phyloP scores from a whole-genome alignment of 148 eudicot genomes.

The Amaranthus palmeri region DNA sequence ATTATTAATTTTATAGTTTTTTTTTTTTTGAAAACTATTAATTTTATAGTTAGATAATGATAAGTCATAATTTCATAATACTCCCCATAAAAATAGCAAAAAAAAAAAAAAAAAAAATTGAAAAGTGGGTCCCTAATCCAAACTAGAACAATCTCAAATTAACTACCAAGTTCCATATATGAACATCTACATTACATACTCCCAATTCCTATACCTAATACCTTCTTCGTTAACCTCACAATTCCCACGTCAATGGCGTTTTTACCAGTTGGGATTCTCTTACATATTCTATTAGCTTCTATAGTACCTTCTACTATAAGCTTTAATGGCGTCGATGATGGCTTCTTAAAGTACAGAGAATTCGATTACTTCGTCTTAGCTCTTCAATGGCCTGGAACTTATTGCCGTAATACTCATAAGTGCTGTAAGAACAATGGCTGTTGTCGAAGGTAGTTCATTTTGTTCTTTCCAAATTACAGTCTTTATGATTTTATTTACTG shows the following conservation, averaged over 20 bases:
- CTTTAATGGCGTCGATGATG: conserved; percentile 10
- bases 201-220: too few species aligned
- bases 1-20: too few species aligned
- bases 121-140: too few species aligned
- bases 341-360: conserved; percentile 43
- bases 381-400: conserved; percentile 88
- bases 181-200: too few species aligned
- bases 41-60: too few species aligned
- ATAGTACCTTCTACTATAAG: conserved; percentile 11
- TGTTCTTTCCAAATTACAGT: neutral
- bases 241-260: conserved; percentile 23
- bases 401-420: conserved; percentile 44
- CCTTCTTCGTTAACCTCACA: too few species aligned
- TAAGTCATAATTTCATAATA: too few species aligned
- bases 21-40: too few species aligned
- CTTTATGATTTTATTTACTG: neutral
- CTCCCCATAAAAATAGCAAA: too few species aligned
- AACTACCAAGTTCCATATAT: too few species aligned
- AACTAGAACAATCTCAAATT: too few species aligned
- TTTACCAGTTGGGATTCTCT: conserved; percentile 15
- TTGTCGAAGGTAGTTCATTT: conserved; percentile 48
- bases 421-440: conserved; percentile 78
- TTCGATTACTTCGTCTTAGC: conserved; percentile 79
- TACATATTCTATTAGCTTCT: conserved; percentile 3
- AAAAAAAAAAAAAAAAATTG: too few species aligned